Evolutionary conservation across 2,329 filamentous ascomycete species (phyloP).

Genomic region (Aspergillus fumigatus): DNA sequence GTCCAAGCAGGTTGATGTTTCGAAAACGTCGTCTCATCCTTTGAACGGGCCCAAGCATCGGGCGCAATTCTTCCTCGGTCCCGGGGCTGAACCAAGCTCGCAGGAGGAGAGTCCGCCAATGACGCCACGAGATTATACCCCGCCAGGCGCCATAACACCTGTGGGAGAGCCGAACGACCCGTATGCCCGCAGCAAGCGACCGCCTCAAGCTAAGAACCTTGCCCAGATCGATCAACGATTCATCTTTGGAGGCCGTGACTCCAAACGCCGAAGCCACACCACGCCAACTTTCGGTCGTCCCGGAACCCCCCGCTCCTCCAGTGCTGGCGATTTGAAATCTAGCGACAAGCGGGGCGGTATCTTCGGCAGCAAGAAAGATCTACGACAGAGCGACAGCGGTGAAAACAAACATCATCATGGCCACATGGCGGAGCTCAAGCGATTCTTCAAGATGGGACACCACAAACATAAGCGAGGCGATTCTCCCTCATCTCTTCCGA

Average conservation of each 20-base stretch:
- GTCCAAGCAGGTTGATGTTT: conserved; percentile 41
- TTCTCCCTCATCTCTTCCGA: conserved; percentile 59
- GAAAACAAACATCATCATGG: conserved; percentile 50
- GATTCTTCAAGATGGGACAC: conserved; percentile 81
- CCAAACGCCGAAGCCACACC: conserved; percentile 56
- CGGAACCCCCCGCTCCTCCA: conserved; percentile 45
- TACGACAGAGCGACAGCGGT: conserved; percentile 42
- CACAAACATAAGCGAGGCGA: conserved; percentile 63
- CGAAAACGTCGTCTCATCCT: conserved; percentile 41
- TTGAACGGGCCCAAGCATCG: conserved; percentile 46
- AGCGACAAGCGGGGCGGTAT: conserved; percentile 52
- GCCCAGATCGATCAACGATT: conserved; percentile 74
- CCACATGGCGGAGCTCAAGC: conserved; percentile 91
- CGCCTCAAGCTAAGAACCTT: conserved; percentile 62
- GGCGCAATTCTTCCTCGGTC: conserved; percentile 54
- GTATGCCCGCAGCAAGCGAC: conserved; percentile 76
- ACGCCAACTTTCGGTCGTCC: conserved; percentile 44
- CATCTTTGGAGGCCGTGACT: conserved; percentile 74
- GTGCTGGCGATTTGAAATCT: conserved; percentile 36
- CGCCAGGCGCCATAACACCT: conserved; percentile 73
- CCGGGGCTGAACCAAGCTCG: conserved; percentile 52
- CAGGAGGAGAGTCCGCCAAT: conserved; percentile 61
- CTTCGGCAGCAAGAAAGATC: conserved; percentile 52
- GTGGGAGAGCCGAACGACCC: conserved; percentile 77
- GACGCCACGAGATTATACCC: conserved; percentile 48